A percentile compares a stretch with the other conserved stretches of the same genome.
These are phyloP conservation scores for Yarrowia divulgata DNA, from an alignment of 805 yeast species.

Conservation along the genomic window DNA sequence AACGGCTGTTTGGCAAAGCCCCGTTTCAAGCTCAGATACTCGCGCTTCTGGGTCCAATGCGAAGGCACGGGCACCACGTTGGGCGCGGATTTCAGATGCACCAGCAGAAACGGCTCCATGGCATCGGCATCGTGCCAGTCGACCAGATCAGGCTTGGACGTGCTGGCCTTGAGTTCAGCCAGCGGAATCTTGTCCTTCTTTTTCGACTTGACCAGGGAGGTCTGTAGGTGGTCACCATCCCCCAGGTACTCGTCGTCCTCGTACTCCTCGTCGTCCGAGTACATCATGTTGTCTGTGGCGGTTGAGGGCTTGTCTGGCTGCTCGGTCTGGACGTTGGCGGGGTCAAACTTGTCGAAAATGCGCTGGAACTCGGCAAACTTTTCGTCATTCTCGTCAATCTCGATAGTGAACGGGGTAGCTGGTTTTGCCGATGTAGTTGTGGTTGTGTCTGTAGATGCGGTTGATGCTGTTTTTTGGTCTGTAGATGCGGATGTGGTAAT, in stretches of 20 bases:
- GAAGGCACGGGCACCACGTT: slow-evolving; percentile 79
- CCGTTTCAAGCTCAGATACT: slow-evolving; percentile 69
- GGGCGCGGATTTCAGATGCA: slow-evolving; percentile 67
- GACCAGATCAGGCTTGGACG: slow-evolving; percentile 71
- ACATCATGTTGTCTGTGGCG: slow-evolving; percentile 20
- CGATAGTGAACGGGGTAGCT: neutral
- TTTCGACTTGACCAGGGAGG: slow-evolving; percentile 56
- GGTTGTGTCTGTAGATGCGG: neutral
- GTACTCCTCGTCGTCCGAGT: slow-evolving; percentile 29
- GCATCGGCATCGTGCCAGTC: slow-evolving; percentile 92
- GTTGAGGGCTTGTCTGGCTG: neutral
- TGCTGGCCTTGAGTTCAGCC: slow-evolving; percentile 67
- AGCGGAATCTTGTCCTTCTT: slow-evolving; percentile 66
- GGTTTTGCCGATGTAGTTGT: too few relatives aligned
- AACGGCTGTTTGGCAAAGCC: slow-evolving; percentile 75
- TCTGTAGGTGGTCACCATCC: slow-evolving; percentile 38
- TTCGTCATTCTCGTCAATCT: slow-evolving; percentile 9
- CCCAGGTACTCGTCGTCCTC: slow-evolving; percentile 49
- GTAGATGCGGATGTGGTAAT: too few relatives aligned
- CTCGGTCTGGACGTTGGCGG: slow-evolving; percentile 8
- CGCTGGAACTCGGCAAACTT: slow-evolving; percentile 17
- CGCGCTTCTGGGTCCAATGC: slow-evolving; percentile 85
- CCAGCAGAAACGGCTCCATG: slow-evolving; percentile 71
- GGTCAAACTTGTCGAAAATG: slow-evolving; percentile 28
- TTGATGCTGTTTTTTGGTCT: too few relatives aligned